Percentiles rank a stretch among this genome's conserved stretches.
phyloP scores from a whole-genome alignment of 2,329 filamentous ascomycete species.

The Biscogniauxia sp. region DNA sequence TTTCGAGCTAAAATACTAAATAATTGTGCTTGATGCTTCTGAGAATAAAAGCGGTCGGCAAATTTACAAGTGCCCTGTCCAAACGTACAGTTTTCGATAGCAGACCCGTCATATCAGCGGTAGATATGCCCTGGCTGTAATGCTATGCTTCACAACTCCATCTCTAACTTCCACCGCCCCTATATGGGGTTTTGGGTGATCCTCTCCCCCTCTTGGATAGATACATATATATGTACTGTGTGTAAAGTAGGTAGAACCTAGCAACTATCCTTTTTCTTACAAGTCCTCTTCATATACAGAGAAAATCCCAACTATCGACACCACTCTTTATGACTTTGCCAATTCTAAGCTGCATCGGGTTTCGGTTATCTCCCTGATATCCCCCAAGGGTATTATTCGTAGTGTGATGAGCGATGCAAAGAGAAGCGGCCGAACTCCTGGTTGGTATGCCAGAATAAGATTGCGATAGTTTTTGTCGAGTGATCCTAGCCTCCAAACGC shows the following conservation, averaged over 20 bases:
- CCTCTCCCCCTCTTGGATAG: background rate
- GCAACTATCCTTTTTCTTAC: slow-evolving; percentile 4
- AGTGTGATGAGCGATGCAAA: slow-evolving; percentile 9
- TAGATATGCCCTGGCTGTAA: background rate
- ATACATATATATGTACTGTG: background rate
- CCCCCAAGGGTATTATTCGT: slow-evolving; percentile 16
- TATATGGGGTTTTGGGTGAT: background rate
- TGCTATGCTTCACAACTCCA: background rate
- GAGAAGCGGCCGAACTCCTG: slow-evolving; percentile 9
- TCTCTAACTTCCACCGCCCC: background rate
- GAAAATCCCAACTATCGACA: slow-evolving; percentile 9
- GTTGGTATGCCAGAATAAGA: slow-evolving; percentile 12
- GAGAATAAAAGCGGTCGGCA: background rate
- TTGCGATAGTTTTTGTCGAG: slow-evolving; percentile 15
- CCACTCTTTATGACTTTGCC: slow-evolving; percentile 3
- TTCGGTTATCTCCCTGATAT: slow-evolving; percentile 6
- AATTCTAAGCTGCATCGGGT: slow-evolving; percentile 6
- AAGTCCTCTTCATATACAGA: slow-evolving; percentile 14
- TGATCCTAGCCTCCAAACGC: slow-evolving; percentile 15
- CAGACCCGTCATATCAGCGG: background rate
- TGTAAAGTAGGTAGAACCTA: slow-evolving; percentile 1
- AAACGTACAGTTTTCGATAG: background rate
- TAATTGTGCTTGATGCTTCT: background rate
- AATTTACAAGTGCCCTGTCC: background rate
- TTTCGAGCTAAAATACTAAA: background rate